Evolutionary conservation across 169 alveolate genomes (phyloP), one percentile per base, ranked within the genome.

Genomic region (Theileria parva): DNA sequence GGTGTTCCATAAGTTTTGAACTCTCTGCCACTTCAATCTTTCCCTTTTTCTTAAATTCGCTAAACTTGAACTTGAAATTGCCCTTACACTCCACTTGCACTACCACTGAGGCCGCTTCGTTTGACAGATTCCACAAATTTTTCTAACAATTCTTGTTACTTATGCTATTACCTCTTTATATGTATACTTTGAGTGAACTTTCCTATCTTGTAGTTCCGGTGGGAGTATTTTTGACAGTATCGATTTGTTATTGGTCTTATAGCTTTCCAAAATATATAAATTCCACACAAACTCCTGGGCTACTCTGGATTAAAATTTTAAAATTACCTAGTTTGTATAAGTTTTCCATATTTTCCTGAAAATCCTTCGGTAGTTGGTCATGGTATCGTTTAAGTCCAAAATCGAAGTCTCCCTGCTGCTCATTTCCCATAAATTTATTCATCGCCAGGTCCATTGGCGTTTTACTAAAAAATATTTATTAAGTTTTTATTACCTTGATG

Each of bases 241-340:
- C 15, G 27, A 32, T 9, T 37, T 72, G 53, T 72, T 60, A 53
- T 72, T 72, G 2, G 79, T 27, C 74, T 72, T 72, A 76, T 72
- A 72, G 37, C 59, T 72, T 28, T 72, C 76, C 73, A 72, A 76
- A 5, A 72, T 25, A 28, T 72, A 72, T 6, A 72, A 12, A 8
- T 72, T 72, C 79, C 79, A 72, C 32, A 72, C 79, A 72, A 53
- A 57, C 28, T 72, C 68, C 61, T 50, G 72, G 77, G 55, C 78
- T 70, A 27, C 4, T 21, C 9, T 7, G 30, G 30, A 57, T 57
- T 57, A 59, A 65, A 7, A 6, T 23, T 34, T 34, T 6, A 21
- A 21, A 68, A 3, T 48, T 51, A 68, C 76, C 76, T 19, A 13
- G 9, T 19, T 57, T 37, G 9, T 72, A 72, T 8, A 37, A 72